phyloP scores from a whole-genome alignment of 2,329 filamentous ascomycete genomes.

The Paraconiothyrium brasiliense region DNA sequence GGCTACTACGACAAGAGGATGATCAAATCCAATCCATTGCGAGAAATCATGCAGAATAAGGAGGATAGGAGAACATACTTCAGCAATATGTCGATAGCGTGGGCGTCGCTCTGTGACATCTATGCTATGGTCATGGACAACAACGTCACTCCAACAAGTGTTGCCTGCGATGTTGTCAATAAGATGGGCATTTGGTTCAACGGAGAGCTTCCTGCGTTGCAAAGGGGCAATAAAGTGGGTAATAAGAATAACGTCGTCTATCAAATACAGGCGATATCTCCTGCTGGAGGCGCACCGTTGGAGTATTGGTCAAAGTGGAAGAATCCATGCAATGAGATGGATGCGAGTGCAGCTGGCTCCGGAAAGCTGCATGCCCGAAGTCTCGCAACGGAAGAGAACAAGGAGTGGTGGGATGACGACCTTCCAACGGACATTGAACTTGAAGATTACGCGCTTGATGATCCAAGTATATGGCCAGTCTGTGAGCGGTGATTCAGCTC shows the following conservation, averaged over 20 bases:
- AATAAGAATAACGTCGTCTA: background rate
- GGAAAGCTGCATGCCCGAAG: background rate
- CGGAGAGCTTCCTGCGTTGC: background rate
- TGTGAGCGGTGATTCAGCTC: background rate
- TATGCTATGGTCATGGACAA: background rate
- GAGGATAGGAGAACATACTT: background rate
- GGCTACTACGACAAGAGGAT: background rate
- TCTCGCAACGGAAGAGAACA: background rate
- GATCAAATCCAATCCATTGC: background rate
- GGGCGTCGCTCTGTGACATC: background rate
- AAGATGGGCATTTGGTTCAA: constrained; percentile 1
- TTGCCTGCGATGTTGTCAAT: background rate
- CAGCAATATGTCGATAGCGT: background rate
- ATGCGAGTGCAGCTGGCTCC: background rate
- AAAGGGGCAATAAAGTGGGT: background rate
- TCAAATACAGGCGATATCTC: constrained; percentile 1
- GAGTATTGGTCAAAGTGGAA: background rate
- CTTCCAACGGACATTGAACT: background rate
- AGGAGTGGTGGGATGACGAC: background rate
- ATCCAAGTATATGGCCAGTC: no score
- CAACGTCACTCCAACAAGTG: background rate
- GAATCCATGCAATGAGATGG: background rate
- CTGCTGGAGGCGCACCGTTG: background rate
- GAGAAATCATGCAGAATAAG: background rate
- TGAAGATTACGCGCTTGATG: background rate